A percentile compares a stretch with the other conserved stretches of the same genome.
Evolutionary conservation across 2,329 filamentous ascomycete genomes (phyloP).

Genomic region (Colletotrichum chrysophilum): DNA sequence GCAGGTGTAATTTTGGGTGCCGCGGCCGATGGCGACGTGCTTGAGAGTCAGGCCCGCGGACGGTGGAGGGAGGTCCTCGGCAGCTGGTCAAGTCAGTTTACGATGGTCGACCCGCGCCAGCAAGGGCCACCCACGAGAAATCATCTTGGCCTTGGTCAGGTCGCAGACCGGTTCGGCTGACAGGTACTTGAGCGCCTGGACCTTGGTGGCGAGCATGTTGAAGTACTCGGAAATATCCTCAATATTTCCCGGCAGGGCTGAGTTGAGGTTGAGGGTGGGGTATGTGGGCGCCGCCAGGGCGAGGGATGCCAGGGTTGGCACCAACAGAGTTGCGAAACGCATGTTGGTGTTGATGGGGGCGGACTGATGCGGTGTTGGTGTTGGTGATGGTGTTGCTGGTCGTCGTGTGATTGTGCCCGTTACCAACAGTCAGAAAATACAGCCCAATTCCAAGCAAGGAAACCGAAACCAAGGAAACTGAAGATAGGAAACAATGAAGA

Average conservation of each 20-base stretch:
- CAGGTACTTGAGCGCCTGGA: constrained; percentile 51
- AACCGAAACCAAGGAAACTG: constrained; percentile 3
- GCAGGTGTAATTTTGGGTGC: constrained; percentile 96
- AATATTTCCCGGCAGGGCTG: constrained; percentile 38
- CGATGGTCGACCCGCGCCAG: not conserved
- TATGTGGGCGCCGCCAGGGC: constrained; percentile 51
- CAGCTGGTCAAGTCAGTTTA: constrained; percentile 45
- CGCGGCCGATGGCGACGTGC: constrained; percentile 85
- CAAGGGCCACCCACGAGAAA: constrained; percentile 43
- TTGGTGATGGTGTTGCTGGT: not conserved
- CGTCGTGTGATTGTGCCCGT: not conserved
- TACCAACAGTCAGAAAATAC: not conserved
- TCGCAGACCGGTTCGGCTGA: constrained; percentile 55
- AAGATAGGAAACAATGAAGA: constrained; percentile 9
- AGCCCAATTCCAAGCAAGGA: constrained; percentile 2
- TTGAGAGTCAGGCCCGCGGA: constrained; percentile 66
- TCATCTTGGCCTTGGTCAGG: constrained; percentile 56
- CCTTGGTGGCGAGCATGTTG: constrained; percentile 61
- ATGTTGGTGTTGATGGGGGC: constrained; percentile 42
- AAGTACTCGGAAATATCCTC: constrained; percentile 65
- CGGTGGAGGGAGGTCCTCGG: constrained; percentile 65
- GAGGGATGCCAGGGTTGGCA: constrained; percentile 51
- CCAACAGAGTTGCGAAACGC: constrained; percentile 53
- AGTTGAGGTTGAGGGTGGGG: constrained; percentile 46
- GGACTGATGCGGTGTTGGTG: not conserved